Conservation (phyloP, 441 rosid genomes). For the Metrosideros polymorpha region DNA sequence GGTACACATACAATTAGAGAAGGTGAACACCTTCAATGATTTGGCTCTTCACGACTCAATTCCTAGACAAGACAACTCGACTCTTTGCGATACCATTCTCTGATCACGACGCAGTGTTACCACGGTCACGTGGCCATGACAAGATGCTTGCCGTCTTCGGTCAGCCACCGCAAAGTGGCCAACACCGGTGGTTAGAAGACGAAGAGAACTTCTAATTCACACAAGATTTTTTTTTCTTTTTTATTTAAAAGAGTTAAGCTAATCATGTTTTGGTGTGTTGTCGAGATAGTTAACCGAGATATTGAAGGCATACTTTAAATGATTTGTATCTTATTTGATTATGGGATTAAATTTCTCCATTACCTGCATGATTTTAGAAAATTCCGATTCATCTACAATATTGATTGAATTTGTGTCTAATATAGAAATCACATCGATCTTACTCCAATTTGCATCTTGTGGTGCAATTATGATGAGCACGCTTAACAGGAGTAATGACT, state of each 20-base stretch:
- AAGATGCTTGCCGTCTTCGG: neutral
- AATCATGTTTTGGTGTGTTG: too few species aligned
- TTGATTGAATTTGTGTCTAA: neutral
- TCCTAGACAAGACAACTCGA: neutral
- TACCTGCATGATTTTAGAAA: neutral
- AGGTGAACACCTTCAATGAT: neutral
- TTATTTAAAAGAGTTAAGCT: too few species aligned
- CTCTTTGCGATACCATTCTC: neutral
- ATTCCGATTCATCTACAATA: neutral
- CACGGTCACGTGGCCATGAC: neutral
- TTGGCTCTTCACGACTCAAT: neutral
- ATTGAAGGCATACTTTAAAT: neutral
- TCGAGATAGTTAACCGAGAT: too few species aligned
- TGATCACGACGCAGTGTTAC: accelerated
- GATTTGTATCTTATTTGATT: neutral
- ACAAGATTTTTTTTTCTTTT: too few species aligned
- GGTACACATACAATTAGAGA: neutral
- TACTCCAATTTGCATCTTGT: too few species aligned
- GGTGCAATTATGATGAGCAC: too few species aligned
- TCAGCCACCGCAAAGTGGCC: neutral
- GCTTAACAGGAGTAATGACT: too few species aligned
- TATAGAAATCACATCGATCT: too few species aligned
- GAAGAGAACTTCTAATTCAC: neutral
- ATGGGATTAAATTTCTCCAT: neutral
- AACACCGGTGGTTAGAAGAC: neutral